A percentile compares a stretch with the other conserved stretches of the same genome.
Evolutionary conservation across 306 rosid genomes (phyloP).

Genomic region (Adenanthera pavonina): DNA sequence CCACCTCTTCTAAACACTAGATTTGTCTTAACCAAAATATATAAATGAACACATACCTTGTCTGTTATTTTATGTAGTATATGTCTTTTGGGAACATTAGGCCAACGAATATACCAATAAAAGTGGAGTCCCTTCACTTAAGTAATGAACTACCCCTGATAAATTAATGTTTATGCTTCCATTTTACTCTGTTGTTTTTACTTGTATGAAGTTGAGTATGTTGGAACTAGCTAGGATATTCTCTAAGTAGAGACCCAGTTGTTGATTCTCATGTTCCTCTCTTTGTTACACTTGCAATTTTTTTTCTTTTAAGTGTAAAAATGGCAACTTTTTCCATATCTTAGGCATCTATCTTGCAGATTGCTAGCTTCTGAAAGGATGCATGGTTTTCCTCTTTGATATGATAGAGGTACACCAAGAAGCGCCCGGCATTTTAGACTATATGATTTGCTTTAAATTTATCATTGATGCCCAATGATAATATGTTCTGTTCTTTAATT

Average conservation of each 20-base stretch:
- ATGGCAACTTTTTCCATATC: conserved; percentile 29
- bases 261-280: conserved; percentile 19
- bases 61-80: too few species aligned
- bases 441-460: background rate
- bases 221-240: conserved; percentile 27
- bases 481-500: too few species aligned
- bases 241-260: conserved; percentile 22
- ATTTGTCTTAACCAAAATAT: too few species aligned
- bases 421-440: conserved; percentile 63
- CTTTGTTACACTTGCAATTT: background rate
- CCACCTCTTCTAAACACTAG: too few species aligned
- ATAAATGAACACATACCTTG: too few species aligned
- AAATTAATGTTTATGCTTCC: conserved; percentile 24
- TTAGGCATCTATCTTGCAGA: conserved; percentile 98
- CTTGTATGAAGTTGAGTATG: conserved; percentile 19
- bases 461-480: too few species aligned
- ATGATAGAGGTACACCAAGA: conserved; percentile 75
- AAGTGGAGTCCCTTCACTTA: too few species aligned
- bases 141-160: conserved; percentile 14
- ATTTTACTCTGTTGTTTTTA: conserved; percentile 33
- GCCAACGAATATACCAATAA: too few species aligned
- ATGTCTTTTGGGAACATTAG: too few species aligned
- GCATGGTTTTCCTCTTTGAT: conserved; percentile 78
- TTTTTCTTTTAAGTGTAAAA: too few species aligned
- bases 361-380: conserved; percentile 71